These are phyloP conservation scores for Maudiozyma turicensis DNA, from an alignment of 805 yeast species.

Conservation along the genomic window DNA sequence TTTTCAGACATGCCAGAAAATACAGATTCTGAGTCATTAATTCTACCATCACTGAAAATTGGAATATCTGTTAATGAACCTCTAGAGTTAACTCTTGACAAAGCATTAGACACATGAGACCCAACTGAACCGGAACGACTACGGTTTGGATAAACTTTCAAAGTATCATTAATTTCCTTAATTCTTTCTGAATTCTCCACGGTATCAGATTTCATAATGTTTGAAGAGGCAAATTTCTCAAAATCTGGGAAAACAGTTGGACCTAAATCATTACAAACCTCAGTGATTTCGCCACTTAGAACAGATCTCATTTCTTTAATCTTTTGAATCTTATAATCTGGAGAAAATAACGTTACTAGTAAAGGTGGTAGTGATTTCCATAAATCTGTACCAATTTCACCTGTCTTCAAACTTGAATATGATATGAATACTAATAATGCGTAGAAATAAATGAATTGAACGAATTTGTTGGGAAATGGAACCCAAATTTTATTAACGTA, in stretches of 20 bases:
- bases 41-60: constrained; percentile 33
- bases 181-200: constrained; percentile 1
- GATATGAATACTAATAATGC: constrained; percentile 62
- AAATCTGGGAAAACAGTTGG: constrained; percentile 86
- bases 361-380: constrained; percentile 75
- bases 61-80: constrained; percentile 58
- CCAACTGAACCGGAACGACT: constrained; percentile 23
- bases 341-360: constrained; percentile 33
- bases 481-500: constrained; percentile 28
- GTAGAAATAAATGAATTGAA: constrained; percentile 38
- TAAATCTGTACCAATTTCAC: constrained; percentile 85
- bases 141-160: constrained; percentile 8
- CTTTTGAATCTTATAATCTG: constrained; percentile 35
- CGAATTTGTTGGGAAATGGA: constrained; percentile 13
- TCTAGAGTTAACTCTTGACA: constrained; percentile 53
- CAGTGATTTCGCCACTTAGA: constrained; percentile 65
- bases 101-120: constrained; percentile 44
- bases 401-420: constrained; percentile 76
- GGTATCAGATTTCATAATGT: constrained; percentile 1
- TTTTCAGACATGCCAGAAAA: constrained; percentile 1
- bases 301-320: constrained; percentile 51
- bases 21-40: not conserved
- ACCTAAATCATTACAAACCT: constrained; percentile 71
- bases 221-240: constrained; percentile 29
- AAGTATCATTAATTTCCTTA: constrained; percentile 2